Evolutionary conservation across 2,329 filamentous ascomycete species (phyloP).

Genomic region (Elsinoe fawcettii): DNA sequence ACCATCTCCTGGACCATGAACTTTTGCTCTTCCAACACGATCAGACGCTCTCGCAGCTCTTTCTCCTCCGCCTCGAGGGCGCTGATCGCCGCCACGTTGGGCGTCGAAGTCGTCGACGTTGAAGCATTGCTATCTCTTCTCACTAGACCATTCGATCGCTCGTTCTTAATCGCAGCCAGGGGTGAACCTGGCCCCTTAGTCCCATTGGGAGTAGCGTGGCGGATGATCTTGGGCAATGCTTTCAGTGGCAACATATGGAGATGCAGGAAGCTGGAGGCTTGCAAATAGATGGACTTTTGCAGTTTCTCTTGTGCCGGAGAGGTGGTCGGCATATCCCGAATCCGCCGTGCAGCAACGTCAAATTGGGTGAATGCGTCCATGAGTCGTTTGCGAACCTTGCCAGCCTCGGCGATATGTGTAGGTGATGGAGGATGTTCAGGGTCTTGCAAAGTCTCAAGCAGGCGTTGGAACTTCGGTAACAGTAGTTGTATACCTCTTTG

Average conservation of each 20-base stretch:
- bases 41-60: conserved; percentile 66
- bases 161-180: conserved; percentile 49
- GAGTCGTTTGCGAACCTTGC: conserved; percentile 79
- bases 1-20: conserved; percentile 87
- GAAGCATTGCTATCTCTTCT: conserved; percentile 45
- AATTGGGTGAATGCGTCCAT: conserved; percentile 88
- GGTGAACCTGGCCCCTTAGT: conserved; percentile 33
- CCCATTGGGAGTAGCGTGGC: conserved; percentile 50
- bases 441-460: conserved; percentile 65
- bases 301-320: conserved; percentile 65
- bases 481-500: conserved; percentile 77
- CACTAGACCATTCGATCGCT: conserved; percentile 40
- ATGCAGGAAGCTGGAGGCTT: conserved; percentile 76
- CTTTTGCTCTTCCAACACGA: conserved; percentile 83
- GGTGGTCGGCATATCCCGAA: conserved; percentile 68
- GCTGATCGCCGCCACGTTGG: conserved; percentile 39
- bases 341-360: conserved; percentile 68
- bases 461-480: conserved; percentile 74
- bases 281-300: conserved; percentile 73
- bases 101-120: conserved; percentile 21
- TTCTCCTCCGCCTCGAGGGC: conserved; percentile 77
- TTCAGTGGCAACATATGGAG: conserved; percentile 83
- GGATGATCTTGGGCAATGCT: conserved; percentile 40
- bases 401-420: conserved; percentile 72
- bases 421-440: conserved; percentile 57